These are phyloP conservation scores for Hsuehochloa calcarea DNA, from an alignment of 176 grass and related monocot species.

Conservation along the genomic window DNA sequence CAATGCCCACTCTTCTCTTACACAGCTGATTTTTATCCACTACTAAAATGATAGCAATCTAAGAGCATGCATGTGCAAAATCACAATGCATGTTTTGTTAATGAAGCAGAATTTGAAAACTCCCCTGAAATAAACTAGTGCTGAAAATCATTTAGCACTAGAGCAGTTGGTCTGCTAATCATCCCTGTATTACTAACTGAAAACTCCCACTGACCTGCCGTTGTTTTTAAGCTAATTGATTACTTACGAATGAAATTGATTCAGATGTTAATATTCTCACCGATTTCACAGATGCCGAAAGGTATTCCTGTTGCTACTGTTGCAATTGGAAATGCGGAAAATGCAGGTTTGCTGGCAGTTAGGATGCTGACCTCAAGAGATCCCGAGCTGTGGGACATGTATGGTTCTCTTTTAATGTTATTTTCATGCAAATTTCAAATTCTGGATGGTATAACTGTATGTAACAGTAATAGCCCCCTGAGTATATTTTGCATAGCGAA, in stretches of 20 bases:
- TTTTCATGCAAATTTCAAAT: conserved; percentile 8
- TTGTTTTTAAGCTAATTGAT: not conserved
- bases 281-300: conserved; percentile 73
- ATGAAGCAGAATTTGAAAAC: not conserved
- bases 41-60: not conserved
- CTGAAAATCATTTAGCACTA: not conserved
- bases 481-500: not conserved
- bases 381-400: conserved; percentile 66
- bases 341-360: conserved; percentile 80
- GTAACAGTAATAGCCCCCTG: not conserved
- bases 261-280: conserved; percentile 9
- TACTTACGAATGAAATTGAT: conserved; percentile 21
- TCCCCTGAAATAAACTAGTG: not conserved
- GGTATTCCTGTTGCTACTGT: conserved; percentile 78
- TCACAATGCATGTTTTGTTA: not conserved
- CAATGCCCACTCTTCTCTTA: not conserved
- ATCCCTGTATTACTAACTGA: not conserved
- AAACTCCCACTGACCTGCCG: not conserved
- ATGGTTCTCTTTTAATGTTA: conserved; percentile 8
- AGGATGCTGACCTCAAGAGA: conserved; percentile 58
- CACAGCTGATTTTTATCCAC: not conserved
- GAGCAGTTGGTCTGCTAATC: not conserved
- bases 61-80: not conserved
- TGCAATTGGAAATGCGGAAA: conserved; percentile 80
- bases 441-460: not conserved